Percentiles rank a stretch among this genome's conserved stretches.
Evolutionary conservation across 2,329 filamentous ascomycete genomes (phyloP).

Genomic region (Fonsecaea nubica): DNA sequence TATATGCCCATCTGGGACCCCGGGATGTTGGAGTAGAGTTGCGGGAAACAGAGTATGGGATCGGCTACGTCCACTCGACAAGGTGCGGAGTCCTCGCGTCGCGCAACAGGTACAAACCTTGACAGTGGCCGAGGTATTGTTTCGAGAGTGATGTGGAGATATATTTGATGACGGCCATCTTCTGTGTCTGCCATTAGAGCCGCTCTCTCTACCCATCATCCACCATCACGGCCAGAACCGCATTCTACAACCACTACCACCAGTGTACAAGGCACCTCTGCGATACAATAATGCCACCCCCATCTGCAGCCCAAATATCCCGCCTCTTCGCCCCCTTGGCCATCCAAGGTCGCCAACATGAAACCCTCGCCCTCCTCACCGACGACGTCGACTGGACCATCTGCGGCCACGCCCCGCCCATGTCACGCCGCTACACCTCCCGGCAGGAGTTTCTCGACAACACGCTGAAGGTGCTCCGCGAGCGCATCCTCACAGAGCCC

Average conservation of each 20-base stretch:
- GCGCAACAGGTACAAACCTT: too few relatives aligned
- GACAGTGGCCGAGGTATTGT: too few relatives aligned
- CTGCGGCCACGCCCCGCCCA: slow-evolving; percentile 21
- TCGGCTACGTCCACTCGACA: too few relatives aligned
- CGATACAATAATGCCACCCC: background rate
- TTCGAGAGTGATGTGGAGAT: too few relatives aligned
- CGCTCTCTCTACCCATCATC: too few relatives aligned
- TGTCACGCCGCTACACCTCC: slow-evolving; percentile 25
- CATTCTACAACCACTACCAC: background rate
- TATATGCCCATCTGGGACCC: too few relatives aligned
- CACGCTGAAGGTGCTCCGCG: slow-evolving; percentile 24
- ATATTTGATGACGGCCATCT: too few relatives aligned
- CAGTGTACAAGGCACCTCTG: background rate
- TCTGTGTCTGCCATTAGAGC: too few relatives aligned
- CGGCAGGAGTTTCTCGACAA: slow-evolving; percentile 26
- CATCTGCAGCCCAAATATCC: background rate
- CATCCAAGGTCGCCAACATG: slow-evolving; percentile 22
- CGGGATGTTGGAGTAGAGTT: too few relatives aligned
- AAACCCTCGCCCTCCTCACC: slow-evolving; percentile 16
- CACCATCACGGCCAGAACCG: too few relatives aligned
- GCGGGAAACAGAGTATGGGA: too few relatives aligned
- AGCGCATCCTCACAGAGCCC: slow-evolving; percentile 21
- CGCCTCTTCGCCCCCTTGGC: slow-evolving; percentile 20
- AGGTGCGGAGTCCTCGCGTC: too few relatives aligned
- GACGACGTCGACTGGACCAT: slow-evolving; percentile 31